Evolutionary conservation across 1,284 basidiomycete genomes (phyloP).

Genomic region (Ustilago curta): DNA sequence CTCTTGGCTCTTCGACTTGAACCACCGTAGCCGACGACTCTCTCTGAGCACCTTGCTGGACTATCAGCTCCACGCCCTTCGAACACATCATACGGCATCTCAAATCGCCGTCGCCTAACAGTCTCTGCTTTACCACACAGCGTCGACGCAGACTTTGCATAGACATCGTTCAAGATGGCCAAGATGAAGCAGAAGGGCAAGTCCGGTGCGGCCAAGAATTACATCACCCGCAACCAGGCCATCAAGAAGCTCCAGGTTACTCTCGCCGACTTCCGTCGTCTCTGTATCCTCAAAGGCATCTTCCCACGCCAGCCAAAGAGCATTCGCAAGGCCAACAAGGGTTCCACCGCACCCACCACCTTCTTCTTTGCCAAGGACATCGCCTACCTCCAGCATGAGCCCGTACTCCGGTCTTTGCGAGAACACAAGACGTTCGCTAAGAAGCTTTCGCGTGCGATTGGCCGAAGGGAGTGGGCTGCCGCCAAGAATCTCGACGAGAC

Average conservation of each 20-base stretch:
- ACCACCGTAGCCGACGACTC: not conserved
- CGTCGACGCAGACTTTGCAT: conserved; percentile 13
- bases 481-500: conserved; percentile 94
- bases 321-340: conserved; percentile 96
- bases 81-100: too few relatives aligned
- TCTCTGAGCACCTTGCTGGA: not conserved
- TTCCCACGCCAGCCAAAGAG: conserved; percentile 95
- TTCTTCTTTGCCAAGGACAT: conserved; percentile 99
- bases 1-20: conserved; percentile 8
- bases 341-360: conserved; percentile 93
- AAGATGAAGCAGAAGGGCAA: conserved; percentile 87
- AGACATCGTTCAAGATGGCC: conserved; percentile 75
- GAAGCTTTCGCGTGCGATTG: conserved; percentile 92
- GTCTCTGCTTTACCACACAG: not conserved
- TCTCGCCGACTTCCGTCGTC: conserved; percentile 92
- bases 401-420: conserved; percentile 90
- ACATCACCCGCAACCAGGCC: conserved; percentile 80
- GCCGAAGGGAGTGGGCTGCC: conserved; percentile 91
- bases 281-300: conserved; percentile 99
- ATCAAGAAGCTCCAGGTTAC: conserved; percentile 85
- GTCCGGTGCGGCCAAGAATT: conserved; percentile 77
- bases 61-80: not conserved
- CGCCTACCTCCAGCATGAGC: conserved; percentile 96
- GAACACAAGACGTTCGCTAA: conserved; percentile 99
- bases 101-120: not conserved